These are phyloP conservation scores for Fusarium chuoi DNA, from an alignment of 2,329 filamentous ascomycete species.

Conservation along the genomic window DNA sequence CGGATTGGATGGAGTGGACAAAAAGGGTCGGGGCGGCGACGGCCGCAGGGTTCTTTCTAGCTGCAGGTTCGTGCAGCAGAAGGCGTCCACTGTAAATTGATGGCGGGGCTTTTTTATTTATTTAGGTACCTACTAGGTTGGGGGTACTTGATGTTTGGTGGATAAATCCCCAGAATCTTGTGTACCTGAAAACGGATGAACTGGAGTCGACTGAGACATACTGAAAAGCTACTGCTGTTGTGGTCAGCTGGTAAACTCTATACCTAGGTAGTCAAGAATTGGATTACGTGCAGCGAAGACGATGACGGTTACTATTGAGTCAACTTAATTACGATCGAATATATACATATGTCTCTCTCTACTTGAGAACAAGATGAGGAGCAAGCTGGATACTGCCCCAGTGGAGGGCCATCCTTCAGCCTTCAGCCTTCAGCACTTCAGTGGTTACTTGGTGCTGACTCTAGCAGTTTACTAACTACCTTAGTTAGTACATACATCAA, in stretches of 20 bases:
- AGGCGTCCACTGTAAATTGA: constrained; percentile 31
- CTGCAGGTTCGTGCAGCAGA: constrained; percentile 26
- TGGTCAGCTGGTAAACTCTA: not conserved
- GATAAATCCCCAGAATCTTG: not conserved
- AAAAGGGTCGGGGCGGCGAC: constrained; percentile 36
- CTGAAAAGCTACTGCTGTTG: not conserved
- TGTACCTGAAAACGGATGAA: constrained; percentile 8
- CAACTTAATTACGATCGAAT: not conserved
- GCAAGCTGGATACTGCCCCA: not conserved
- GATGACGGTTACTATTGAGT: not conserved
- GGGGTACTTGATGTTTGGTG: constrained; percentile 13
- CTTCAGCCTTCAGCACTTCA: not conserved
- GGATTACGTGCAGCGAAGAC: not conserved
- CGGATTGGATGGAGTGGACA: constrained; percentile 22
- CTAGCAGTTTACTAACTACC: not conserved
- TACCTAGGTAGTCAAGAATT: not conserved
- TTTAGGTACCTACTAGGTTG: too few species aligned
- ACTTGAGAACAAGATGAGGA: not conserved
- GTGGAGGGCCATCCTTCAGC: not conserved
- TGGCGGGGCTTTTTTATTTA: constrained; percentile 17
- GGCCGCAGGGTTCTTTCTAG: constrained; percentile 35
- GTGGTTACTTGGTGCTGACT: not conserved
- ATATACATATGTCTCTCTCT: not conserved
- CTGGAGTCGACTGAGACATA: constrained; percentile 2
- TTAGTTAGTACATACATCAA: not conserved